Evolutionary conservation across 2,329 filamentous ascomycete genomes (phyloP).

Genomic region (Claviceps arundinis): DNA sequence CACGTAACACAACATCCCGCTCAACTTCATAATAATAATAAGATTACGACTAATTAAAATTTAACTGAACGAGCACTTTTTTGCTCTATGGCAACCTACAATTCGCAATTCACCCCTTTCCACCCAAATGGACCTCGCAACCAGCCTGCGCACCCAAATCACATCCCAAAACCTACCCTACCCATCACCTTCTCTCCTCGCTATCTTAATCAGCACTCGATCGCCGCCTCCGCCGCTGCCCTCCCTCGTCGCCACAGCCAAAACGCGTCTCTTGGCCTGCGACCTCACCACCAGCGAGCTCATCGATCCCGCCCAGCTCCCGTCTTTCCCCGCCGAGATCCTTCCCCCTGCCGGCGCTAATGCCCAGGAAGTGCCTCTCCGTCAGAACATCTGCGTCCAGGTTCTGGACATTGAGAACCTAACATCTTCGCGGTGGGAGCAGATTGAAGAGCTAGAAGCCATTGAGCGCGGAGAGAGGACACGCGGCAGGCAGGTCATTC

Average conservation of each 20-base stretch:
- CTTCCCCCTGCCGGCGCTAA: constrained; percentile 29
- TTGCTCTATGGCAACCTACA: too few relatives aligned
- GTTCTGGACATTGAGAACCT: constrained; percentile 81
- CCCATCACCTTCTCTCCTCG: constrained; percentile 46
- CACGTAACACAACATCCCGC: too few relatives aligned
- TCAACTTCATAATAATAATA: too few relatives aligned
- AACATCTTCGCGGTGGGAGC: constrained; percentile 66
- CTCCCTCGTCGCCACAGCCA: constrained; percentile 64
- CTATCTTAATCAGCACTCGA: constrained; percentile 43
- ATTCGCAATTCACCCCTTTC: too few relatives aligned
- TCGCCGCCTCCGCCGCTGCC: constrained; percentile 48
- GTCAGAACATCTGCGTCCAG: constrained; percentile 58
- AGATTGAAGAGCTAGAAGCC: constrained; percentile 70
- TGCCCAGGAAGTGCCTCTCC: constrained; percentile 41
- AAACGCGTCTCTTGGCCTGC: constrained; percentile 64
- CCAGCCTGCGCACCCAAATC: constrained; percentile 28
- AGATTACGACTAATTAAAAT: too few relatives aligned
- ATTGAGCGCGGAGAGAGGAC: constrained; percentile 60
- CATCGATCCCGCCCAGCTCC: constrained; percentile 26
- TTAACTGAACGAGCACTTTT: too few relatives aligned
- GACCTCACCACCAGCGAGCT: constrained; percentile 50
- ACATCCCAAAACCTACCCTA: constrained; percentile 39
- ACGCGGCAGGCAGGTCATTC: constrained; percentile 68
- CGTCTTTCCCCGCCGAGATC: constrained; percentile 41
- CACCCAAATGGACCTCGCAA: constrained; percentile 10